These are phyloP conservation scores for Graphilbum ipis-grandicollis DNA, from an alignment of 2,329 filamentous ascomycete species.

Conservation along the genomic window DNA sequence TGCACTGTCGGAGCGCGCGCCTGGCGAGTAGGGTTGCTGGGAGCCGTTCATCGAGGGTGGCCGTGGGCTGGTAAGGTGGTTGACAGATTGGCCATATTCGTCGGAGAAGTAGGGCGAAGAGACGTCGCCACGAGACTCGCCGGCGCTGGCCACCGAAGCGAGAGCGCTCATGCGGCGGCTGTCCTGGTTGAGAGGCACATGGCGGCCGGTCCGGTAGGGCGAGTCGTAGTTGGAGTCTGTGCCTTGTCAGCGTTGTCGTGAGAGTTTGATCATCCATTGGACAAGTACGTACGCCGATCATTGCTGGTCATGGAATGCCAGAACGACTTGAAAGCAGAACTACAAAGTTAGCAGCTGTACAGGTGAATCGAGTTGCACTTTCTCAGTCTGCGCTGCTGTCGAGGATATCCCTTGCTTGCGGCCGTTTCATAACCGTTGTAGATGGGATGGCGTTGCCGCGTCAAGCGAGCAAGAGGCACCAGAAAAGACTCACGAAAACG, in stretches of 20 bases:
- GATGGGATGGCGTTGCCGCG: too few relatives aligned
- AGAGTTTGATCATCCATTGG: too few relatives aligned
- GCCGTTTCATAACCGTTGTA: too few relatives aligned
- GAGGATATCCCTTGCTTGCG: too few relatives aligned
- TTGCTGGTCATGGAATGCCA: constrained; percentile 81
- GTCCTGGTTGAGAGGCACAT: constrained; percentile 65
- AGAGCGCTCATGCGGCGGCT: constrained; percentile 56
- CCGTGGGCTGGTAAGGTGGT: constrained; percentile 4
- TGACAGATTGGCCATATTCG: constrained; percentile 41
- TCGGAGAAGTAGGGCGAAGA: constrained; percentile 43
- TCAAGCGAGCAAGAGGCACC: too few relatives aligned
- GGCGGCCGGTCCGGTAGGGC: constrained; percentile 76
- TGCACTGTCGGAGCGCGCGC: constrained; percentile 63
- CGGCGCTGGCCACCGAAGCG: constrained; percentile 75
- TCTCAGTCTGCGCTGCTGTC: too few relatives aligned
- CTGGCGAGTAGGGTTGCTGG: constrained; percentile 61
- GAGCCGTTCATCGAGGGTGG: background rate
- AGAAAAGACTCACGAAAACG: constrained; percentile 2
- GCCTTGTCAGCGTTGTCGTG: too few relatives aligned
- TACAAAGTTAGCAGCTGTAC: constrained; percentile 10
- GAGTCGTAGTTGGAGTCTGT: constrained; percentile 93
- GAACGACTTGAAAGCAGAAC: constrained; percentile 67
- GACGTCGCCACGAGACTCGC: constrained; percentile 76
- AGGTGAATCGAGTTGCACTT: too few relatives aligned
- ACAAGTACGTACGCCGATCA: constrained; percentile 46